A percentile compares a stretch with the other conserved stretches of the same genome.
Evolutionary conservation across 1,284 basidiomycete genomes (phyloP).

Genomic region (Puccinia coronata): DNA sequence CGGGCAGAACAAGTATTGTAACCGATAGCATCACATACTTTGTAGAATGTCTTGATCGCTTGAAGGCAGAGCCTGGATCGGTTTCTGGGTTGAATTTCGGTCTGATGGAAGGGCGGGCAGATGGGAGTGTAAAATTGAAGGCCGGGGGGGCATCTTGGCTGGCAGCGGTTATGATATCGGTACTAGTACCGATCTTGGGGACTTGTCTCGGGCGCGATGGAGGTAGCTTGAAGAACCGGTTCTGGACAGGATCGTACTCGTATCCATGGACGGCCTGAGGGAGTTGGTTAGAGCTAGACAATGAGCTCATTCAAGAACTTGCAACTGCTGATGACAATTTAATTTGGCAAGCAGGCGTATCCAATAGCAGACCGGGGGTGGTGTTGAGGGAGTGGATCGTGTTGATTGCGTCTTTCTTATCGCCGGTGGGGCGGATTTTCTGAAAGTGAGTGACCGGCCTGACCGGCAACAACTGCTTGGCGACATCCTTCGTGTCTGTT

Average conservation of each 20-base stretch:
- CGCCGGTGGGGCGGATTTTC: too few relatives aligned
- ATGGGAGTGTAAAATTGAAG: not conserved
- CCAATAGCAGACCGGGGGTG: not conserved
- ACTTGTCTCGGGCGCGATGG: not conserved
- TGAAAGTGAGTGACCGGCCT: too few relatives aligned
- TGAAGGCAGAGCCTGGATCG: not conserved
- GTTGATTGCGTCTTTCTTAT: too few relatives aligned
- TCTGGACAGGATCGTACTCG: not conserved
- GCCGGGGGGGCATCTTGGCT: not conserved
- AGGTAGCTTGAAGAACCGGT: constrained; percentile 23
- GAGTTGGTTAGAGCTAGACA: not conserved
- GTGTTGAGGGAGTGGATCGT: not conserved
- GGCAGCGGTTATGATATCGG: not conserved
- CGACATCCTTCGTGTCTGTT: too few relatives aligned
- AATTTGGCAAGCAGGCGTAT: not conserved
- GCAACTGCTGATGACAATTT: not conserved
- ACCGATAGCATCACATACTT: not conserved
- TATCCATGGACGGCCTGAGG: too few relatives aligned
- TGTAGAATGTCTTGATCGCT: constrained; percentile 9
- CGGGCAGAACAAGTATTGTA: not conserved
- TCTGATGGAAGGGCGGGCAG: constrained; percentile 1
- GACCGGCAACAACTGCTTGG: too few relatives aligned
- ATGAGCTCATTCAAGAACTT: constrained; percentile 8
- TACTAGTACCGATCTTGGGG: not conserved
- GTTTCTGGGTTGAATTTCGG: constrained; percentile 13